Base-by-base conservation (phyloP, 2,329 filamentous ascomycete species). In the Trichoderma breve region DNA sequence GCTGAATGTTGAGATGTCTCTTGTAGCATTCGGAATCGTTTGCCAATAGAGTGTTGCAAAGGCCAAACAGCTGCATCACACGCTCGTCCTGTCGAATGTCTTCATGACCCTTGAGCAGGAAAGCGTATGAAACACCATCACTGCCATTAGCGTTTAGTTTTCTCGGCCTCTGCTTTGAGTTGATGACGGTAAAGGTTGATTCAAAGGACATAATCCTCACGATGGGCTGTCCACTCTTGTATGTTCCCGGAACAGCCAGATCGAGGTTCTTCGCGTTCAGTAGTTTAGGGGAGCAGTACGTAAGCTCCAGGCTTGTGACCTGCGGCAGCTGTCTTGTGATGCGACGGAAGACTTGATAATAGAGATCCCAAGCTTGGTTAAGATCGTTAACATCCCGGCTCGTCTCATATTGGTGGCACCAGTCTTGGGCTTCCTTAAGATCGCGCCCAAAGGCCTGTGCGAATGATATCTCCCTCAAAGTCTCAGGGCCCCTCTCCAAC, bases 71-170 rank as follows among this genome's bases (percentile, higher is more conserved):
- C 82, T 99, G 96, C 97, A 99, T 99, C 76, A 99, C 96, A 83
- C 97, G 92, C 83, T 99, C 96, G 79, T 99, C 96, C 82, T 99
- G 96, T 73, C 96, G 92, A 75, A 99, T 98, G 85, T 99, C 96
- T 83, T 99, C 96, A 78, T 99, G 97, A n/a, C 96, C 96, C 85
- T 99, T 99, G 77, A 99, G 89, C 72, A 93, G 83, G 84, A 97
- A 98, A 64, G 93, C 92, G 80, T 98, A 98, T 3, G 90, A 89
- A 73, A 88, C 89, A 72, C 96, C 96, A 79, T 99, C 95, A 78
- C 93, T 97, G 73, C 95, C 97, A 78, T 91, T 91, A 77, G 96
- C 89, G 72, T 91, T 94, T 77, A 98, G 88, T 82, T 97, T 97
- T 75, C 96, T 89, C 9, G 96, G 96, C 62, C 95, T 90, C 81